Percentiles rank a stretch among this genome's conserved stretches.
These are phyloP conservation scores for Cladophialophora psammophila DNA, from an alignment of 2,329 filamentous ascomycete genomes.

Conservation along the genomic window DNA sequence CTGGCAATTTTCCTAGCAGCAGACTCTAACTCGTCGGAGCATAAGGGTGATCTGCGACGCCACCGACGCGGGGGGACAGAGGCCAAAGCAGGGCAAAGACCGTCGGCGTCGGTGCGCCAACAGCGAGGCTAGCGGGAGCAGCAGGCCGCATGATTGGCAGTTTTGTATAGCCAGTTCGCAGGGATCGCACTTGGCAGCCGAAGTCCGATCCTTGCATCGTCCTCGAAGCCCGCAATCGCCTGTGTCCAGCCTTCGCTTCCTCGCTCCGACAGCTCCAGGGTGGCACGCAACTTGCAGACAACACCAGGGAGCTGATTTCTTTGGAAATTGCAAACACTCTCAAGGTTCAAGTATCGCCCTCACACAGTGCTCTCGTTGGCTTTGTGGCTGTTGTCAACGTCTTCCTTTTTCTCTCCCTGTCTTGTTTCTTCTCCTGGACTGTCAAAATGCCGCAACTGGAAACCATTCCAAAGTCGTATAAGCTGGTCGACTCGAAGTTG, in stretches of 20 bases:
- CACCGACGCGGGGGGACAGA: constrained; percentile 18
- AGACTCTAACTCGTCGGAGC: neutral
- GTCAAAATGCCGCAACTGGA: constrained; percentile 60
- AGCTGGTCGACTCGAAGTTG: constrained; percentile 3
- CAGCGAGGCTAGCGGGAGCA: neutral
- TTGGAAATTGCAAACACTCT: no score
- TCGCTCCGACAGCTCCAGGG: neutral
- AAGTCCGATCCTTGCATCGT: constrained; percentile 41
- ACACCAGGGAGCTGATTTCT: neutral
- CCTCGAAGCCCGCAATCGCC: neutral
- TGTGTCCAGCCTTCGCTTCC: neutral
- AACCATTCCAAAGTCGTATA: constrained; percentile 48
- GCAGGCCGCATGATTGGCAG: constrained; percentile 13
- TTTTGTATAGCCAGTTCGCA: neutral
- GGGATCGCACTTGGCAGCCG: constrained; percentile 44
- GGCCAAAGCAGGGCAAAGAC: constrained; percentile 8
- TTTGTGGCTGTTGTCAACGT: neutral
- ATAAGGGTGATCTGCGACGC: constrained; percentile 14
- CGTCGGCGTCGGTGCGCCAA: constrained; percentile 5
- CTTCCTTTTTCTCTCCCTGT: neutral
- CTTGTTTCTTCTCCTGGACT: neutral
- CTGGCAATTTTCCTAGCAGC: constrained; percentile 1
- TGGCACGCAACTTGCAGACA: neutral
- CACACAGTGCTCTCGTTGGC: neutral
- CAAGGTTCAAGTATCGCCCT: constrained; percentile 3